phyloP scores from a whole-genome alignment of 805 yeast species.

The Soucietia sequanensis region DNA sequence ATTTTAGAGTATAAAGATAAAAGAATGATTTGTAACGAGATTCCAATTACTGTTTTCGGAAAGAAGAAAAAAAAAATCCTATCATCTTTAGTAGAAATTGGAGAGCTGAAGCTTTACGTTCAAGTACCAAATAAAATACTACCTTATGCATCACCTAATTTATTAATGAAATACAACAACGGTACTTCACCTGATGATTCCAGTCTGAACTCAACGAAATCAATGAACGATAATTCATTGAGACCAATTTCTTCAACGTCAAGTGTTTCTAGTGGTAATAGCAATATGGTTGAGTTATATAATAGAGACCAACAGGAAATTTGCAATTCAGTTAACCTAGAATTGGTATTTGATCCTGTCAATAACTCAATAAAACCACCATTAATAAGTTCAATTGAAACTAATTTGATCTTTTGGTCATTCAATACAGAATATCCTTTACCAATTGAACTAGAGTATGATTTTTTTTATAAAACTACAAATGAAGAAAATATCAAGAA shows the following conservation, averaged over 20 bases:
- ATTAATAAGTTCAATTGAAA: slow-evolving; percentile 29
- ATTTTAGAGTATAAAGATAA: slow-evolving; percentile 11
- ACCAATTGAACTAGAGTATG: slow-evolving; percentile 38
- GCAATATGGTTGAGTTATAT: slow-evolving; percentile 30
- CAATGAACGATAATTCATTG: slow-evolving; percentile 8
- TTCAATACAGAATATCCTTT: slow-evolving; percentile 40
- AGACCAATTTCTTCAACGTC: slow-evolving; percentile 12
- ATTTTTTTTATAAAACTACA: slow-evolving; percentile 35
- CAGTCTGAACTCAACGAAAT: neutral
- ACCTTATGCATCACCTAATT: slow-evolving; percentile 36
- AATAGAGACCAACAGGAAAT: slow-evolving; percentile 23
- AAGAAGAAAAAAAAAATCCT: slow-evolving; percentile 38
- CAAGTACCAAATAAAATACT: slow-evolving; percentile 33
- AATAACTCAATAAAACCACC: slow-evolving; percentile 31
- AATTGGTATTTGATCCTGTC: slow-evolving; percentile 24
- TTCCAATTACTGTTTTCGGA: slow-evolving; percentile 23
- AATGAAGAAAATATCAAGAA: slow-evolving; percentile 12
- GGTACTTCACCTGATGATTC: slow-evolving; percentile 10
- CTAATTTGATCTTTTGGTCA: slow-evolving; percentile 40
- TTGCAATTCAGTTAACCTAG: slow-evolving; percentile 21
- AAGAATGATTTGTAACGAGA: slow-evolving; percentile 28
- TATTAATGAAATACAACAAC: slow-evolving; percentile 36
- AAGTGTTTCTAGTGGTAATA: slow-evolving; percentile 11
- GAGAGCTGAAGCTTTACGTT: slow-evolving; percentile 31
- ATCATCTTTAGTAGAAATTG: slow-evolving; percentile 31